Evolutionary conservation across 345 rosid genomes (phyloP), one percentile per base, ranked within the genome.

Genomic region (Xanthoceras sorbifolium): DNA sequence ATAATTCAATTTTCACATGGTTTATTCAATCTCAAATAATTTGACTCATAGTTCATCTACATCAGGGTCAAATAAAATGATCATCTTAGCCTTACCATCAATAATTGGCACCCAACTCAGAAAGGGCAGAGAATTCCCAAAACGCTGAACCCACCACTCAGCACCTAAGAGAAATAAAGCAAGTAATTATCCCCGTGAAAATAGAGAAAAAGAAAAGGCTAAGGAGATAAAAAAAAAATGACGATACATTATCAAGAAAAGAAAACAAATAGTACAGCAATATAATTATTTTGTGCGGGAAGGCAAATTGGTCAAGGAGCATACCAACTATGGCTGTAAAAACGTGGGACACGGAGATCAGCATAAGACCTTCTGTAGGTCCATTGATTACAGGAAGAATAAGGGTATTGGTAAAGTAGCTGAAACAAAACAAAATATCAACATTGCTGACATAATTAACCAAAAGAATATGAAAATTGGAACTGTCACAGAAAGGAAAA

Each of bases 311-410:
- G 44, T 59, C 67, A 69, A 82, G 80, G 54, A 85, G 61, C 78
- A 62, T 92, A 94, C 99, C 99, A 85, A 97, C 96, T 77, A 94
- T 34, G 78, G 89, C 87, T 54, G 99, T 94, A 79, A 89, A 85
- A 81, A 97, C 85, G 76, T 97, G 99, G 73, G 84, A 72, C 60
- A 87, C 71, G 78, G 89, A 97, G 66, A 97, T 94, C 81, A 97
- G 81, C 75, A 94, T 90, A 82, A 97, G 92, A 61, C 99, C 99
- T 84, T 94, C 99, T 1, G 97, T 97, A 48, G 99, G 97, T 79
- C 99, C 99, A 83, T 97, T 97, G 61, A 97, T 75, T 74, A 85
- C 97, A 0, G 99, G 99, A 80, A 94, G 97, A 74, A 86, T 90
- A 79, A 97, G 99, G 4, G 94, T 90, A 74, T 94, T 89, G 88